Evolutionary conservation across 1,284 basidiomycete species (phyloP), one percentile per base, ranked within the genome.

Genomic region (Cutaneotrichosporon cyanovorans): DNA sequence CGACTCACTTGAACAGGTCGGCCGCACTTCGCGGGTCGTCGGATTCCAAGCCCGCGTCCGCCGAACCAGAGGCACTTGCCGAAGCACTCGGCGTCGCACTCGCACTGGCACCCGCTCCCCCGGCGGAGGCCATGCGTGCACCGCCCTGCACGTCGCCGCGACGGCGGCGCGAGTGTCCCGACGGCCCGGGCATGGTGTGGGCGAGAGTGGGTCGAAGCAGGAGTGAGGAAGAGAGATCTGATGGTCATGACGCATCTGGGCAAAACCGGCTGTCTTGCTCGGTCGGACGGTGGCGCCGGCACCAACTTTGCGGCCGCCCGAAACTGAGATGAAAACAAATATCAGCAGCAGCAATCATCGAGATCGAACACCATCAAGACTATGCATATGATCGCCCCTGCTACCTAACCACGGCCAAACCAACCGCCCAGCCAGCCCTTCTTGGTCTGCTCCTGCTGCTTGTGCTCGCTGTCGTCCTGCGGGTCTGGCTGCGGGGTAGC

Each of bases 401-500:
- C 25, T 28, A 28, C 25, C 25, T 28, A 50, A 7, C 46, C 43
- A 32, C 53, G 53, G n/a, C 67, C 65, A 43, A 69, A 69, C 68
- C 68, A 71, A n/a, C 68, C 68, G 1, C 68, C 68, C 3, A 71
- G 50, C 68, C 68, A 71, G 3, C 66, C 65, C 50, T 64, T 66
- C 49, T 54, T 47, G n/a, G 21, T 19, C 22, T 21, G 33, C 15
- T 20, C 33, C 25, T 30, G 18, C 32, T 54, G 55, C 37, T 44
- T 45, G 15, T 48, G 44, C 25, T 48, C 50, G 7, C 8, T 7
- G 23, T 48, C 52, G 34, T 51, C 47, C 30, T 52, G 37, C 40
- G 40, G 42, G 23, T 46, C 51, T 2, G 35, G 44, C 39, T 51
- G 45, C 4, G 63, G 65, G 16, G 60, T 66, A 21, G 60, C 53